Percentiles rank a stretch among this genome's conserved stretches.
These are phyloP conservation scores for Mycena vulgaris DNA, from an alignment of 768 basidiomycete species.

Conservation along the genomic window DNA sequence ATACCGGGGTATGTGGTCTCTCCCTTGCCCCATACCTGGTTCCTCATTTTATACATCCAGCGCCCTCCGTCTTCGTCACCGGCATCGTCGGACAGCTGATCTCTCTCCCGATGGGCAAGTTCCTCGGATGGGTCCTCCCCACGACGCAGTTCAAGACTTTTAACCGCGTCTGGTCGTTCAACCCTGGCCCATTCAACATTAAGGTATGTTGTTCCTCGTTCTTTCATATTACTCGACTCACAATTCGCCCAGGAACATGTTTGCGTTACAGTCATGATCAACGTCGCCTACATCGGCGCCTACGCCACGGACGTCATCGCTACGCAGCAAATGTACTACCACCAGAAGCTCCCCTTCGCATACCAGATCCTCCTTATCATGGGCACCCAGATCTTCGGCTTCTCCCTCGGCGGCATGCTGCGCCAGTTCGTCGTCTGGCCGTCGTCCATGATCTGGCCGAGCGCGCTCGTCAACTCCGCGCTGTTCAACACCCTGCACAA, in stretches of 20 bases:
- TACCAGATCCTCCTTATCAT: conserved; percentile 77
- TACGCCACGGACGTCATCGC: conserved; percentile 81
- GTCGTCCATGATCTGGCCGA: conserved; percentile 92
- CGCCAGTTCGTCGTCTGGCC: conserved; percentile 90
- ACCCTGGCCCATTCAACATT: conserved; percentile 89
- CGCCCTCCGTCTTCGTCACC: conserved; percentile 74
- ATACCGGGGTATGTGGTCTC: conserved; percentile 68
- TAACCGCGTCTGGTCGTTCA: conserved; percentile 81
- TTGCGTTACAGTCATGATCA: conserved; percentile 87
- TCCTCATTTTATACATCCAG: conserved; percentile 76
- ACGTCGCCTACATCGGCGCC: conserved; percentile 72
- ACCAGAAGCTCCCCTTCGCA: conserved; percentile 61
- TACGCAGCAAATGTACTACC: conserved; percentile 79
- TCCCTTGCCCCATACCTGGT: conserved; percentile 54
- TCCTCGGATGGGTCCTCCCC: conserved; percentile 77
- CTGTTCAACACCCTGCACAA: conserved; percentile 92
- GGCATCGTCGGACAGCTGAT: conserved; percentile 82
- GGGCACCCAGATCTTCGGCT: conserved; percentile 78
- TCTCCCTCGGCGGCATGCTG: conserved; percentile 79
- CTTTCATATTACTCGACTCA: no score
- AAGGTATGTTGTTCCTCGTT: no score
- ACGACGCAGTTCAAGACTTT: conserved; percentile 74
- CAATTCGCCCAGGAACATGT: no score
- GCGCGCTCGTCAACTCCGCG: conserved; percentile 85
- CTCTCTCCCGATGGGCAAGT: conserved; percentile 81